Percentiles rank a stretch among this genome's conserved stretches.
These are phyloP conservation scores for Xylaria sp. DNA, from an alignment of 2,329 filamentous ascomycete genomes.

Conservation along the genomic window DNA sequence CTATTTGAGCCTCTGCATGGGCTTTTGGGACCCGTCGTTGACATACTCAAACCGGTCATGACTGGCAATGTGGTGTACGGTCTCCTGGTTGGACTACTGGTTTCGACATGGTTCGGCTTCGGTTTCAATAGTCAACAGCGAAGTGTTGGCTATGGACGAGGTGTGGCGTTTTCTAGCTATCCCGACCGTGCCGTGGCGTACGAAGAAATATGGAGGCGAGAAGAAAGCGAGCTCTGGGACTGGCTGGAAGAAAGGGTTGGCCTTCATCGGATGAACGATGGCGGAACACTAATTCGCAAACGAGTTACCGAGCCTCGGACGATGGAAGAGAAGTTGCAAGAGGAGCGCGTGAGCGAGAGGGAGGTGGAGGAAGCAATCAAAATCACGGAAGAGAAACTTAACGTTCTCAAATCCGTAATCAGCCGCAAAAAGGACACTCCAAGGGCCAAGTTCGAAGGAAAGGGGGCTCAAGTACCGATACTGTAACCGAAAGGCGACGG, in stretches of 20 bases:
- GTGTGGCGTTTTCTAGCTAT: slow-evolving; percentile 49
- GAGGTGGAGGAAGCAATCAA: slow-evolving; percentile 81
- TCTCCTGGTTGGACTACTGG: slow-evolving; percentile 73
- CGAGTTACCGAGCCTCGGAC: slow-evolving; percentile 59
- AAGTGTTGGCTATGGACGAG: slow-evolving; percentile 46
- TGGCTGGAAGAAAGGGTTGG: slow-evolving; percentile 90
- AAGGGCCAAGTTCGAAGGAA: slow-evolving; percentile 22
- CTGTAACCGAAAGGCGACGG: slow-evolving; percentile 7
- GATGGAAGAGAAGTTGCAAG: slow-evolving; percentile 63
- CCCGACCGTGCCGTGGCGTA: slow-evolving; percentile 81
- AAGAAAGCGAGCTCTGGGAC: slow-evolving; percentile 89
- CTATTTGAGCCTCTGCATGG: slow-evolving; percentile 77
- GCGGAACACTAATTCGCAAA: slow-evolving; percentile 49
- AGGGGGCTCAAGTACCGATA: not conserved
- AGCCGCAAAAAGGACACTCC: slow-evolving; percentile 56
- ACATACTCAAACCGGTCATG: slow-evolving; percentile 73
- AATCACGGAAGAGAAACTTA: slow-evolving; percentile 84
- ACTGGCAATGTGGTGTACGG: slow-evolving; percentile 79
- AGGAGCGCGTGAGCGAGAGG: slow-evolving; percentile 69
- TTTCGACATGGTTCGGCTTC: slow-evolving; percentile 76
- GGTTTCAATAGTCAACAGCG: slow-evolving; percentile 52
- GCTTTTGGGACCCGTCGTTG: slow-evolving; percentile 71
- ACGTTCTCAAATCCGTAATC: slow-evolving; percentile 75
- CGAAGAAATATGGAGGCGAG: slow-evolving; percentile 88
- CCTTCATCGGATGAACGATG: slow-evolving; percentile 63